Evolutionary conservation across 2,329 filamentous ascomycete species (phyloP).

Genomic region (Calonectria multiphialidica): DNA sequence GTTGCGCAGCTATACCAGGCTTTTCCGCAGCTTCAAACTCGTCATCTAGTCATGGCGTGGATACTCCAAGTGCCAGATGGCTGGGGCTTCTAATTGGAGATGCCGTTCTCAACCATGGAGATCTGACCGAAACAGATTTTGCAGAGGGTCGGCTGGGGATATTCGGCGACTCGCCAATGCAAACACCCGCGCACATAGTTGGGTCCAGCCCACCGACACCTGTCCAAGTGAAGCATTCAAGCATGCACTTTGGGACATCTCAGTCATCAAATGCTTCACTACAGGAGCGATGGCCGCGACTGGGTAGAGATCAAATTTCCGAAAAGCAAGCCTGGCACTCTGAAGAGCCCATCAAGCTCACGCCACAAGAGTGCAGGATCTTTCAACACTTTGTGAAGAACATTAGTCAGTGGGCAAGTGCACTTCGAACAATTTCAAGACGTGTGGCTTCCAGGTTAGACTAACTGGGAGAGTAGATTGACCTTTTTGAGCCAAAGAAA

Average conservation of each 20-base stretch:
- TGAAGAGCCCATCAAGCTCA: neutral
- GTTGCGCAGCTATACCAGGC: neutral
- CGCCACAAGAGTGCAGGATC: constrained; percentile 1
- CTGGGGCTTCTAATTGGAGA: constrained; percentile 31
- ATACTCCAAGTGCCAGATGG: constrained; percentile 27
- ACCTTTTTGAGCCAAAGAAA: constrained; percentile 35
- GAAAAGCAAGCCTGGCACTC: constrained; percentile 20
- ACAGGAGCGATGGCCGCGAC: neutral
- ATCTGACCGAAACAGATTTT: neutral
- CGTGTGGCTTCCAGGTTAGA: neutral
- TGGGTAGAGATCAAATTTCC: constrained; percentile 6
- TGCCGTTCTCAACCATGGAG: constrained; percentile 5
- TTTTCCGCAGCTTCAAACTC: constrained; percentile 1
- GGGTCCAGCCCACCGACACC: neutral
- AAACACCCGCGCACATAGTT: neutral
- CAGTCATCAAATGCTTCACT: neutral
- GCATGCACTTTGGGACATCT: neutral
- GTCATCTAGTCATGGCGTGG: neutral
- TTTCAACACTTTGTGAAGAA: constrained; percentile 21
- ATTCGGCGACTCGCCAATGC: constrained; percentile 10
- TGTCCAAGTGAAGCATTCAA: neutral
- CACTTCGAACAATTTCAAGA: neutral
- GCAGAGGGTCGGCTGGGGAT: neutral
- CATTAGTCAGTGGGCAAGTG: constrained; percentile 23
- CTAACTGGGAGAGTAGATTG: constrained; percentile 15